Evolutionary conservation across 768 basidiomycete genomes (phyloP), one percentile per base, ranked within the genome.

Genomic region (Leucosporidium yakuticum): DNA sequence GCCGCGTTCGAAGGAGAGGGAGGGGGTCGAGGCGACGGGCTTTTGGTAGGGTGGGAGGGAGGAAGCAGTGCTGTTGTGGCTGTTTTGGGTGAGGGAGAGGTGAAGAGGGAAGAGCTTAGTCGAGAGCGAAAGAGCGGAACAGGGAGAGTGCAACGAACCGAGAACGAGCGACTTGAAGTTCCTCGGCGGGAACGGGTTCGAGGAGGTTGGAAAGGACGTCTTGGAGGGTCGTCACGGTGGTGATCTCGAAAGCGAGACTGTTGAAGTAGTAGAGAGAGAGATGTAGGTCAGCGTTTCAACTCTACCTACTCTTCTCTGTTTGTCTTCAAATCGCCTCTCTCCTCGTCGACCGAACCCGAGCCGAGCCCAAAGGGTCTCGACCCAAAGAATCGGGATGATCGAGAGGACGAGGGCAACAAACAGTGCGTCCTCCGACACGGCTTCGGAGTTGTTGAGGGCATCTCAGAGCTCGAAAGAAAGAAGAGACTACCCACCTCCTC

Each of bases 401-500:
- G 47, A 48, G 47, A 11, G 47, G 11, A 20, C 12, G 47, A 48
- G 47, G 20, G 11, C 27, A 4, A n/a, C 53, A 29, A 54, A 27
- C 53, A n/a, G 7, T n/a, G 25, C 4, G 27, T 7, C 11, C 17
- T 54, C 53, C 50, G 11, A 12, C 17, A 17, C 50, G 50, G 50
- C 50, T n/a, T 12, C 50, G 50, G n/a, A n/a, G n/a, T n/a, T n/a
- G n/a, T n/a, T n/a, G n/a, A n/a, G n/a, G n/a, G n/a, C n/a, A n/a
- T 51, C 50, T n/a, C 8, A 8, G 50, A 15, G 11, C 55, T 19
- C 55, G 29, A 20, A 60, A 60, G 17, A 19, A 44, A 25, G 25
- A 47, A 60, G 31, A 57, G 19, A n/a, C n/a, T 11, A 60, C 60
- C 47, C 25, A 60, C 60, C 60, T 60, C 27, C 60, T 23, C 21